These are phyloP conservation scores for Fusarium dimerum DNA, from an alignment of 2,329 filamentous ascomycete species.

Conservation along the genomic window DNA sequence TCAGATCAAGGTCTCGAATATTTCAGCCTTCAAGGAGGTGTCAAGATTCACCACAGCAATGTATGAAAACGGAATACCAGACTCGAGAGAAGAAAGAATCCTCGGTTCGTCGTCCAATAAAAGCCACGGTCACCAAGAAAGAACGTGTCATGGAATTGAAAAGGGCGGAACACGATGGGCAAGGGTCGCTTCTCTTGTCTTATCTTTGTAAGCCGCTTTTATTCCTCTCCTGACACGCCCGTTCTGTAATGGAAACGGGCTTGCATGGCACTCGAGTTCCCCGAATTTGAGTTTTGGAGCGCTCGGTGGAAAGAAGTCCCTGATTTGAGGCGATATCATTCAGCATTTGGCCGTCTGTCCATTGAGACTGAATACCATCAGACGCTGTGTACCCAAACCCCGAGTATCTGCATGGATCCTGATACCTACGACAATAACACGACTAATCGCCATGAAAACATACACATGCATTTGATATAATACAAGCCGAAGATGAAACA, in stretches of 20 bases:
- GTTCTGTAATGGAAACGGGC: neutral
- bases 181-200: neutral
- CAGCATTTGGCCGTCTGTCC: no score
- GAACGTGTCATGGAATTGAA: neutral
- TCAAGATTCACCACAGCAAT: neutral
- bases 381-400: slow-evolving; percentile 5
- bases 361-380: neutral
- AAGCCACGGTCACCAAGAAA: neutral
- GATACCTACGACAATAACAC: no score
- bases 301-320: neutral
- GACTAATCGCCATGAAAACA: no score
- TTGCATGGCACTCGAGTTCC: neutral
- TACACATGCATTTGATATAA: no score
- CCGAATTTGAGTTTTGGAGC: neutral
- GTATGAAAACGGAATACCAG: neutral
- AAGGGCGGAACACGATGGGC: no score
- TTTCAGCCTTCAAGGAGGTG: no score
- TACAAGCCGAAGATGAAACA: no score
- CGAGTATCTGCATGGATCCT: slow-evolving; percentile 1
- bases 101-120: neutral
- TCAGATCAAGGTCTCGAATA: no score
- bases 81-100: neutral
- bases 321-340: neutral
- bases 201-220: neutral
- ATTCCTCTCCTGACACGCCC: neutral